Percentiles rank a stretch among this genome's conserved stretches.
Evolutionary conservation across 805 yeast genomes (phyloP).

Genomic region (Yarrowia alimentaria): DNA sequence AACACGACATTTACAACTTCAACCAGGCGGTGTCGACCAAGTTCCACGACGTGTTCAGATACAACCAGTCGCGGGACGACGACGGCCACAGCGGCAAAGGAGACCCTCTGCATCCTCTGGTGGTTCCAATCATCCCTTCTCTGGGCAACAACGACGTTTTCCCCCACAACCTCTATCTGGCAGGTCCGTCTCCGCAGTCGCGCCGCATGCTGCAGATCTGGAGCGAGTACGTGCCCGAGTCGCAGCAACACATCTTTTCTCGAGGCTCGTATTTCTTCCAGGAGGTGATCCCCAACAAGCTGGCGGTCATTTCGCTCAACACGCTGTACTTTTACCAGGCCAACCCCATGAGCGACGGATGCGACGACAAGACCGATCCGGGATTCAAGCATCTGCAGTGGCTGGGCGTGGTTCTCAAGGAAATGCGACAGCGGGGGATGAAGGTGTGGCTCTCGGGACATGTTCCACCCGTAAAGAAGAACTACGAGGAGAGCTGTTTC

Average conservation of each 20-base stretch:
- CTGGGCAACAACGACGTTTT: constrained; percentile 86
- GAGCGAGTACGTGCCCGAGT: constrained; percentile 70
- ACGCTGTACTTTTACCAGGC: constrained; percentile 71
- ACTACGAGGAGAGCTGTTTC: constrained; percentile 68
- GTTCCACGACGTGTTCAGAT: constrained; percentile 45
- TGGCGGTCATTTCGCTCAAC: constrained; percentile 77
- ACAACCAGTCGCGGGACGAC: constrained; percentile 32
- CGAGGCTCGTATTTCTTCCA: constrained; percentile 71
- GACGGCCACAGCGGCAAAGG: constrained; percentile 24
- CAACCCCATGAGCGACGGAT: constrained; percentile 79
- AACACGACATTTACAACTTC: constrained; percentile 65
- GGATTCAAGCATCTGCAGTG: constrained; percentile 75
- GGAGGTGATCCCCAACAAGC: constrained; percentile 75
- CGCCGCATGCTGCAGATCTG: constrained; percentile 73
- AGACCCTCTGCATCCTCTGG: constrained; percentile 28
- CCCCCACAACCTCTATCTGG: constrained; percentile 81
- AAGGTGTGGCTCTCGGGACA: constrained; percentile 88
- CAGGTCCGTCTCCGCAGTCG: constrained; percentile 88
- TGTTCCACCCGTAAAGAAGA: constrained; percentile 82
- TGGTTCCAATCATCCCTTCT: constrained; percentile 58
- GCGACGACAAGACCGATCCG: constrained; percentile 70
- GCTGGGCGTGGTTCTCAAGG: constrained; percentile 73
- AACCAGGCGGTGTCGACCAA: constrained; percentile 56
- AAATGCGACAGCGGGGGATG: constrained; percentile 67
- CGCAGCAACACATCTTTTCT: constrained; percentile 71